phyloP scores from a whole-genome alignment of 768 basidiomycete genomes.

The Suillus brevipes region DNA sequence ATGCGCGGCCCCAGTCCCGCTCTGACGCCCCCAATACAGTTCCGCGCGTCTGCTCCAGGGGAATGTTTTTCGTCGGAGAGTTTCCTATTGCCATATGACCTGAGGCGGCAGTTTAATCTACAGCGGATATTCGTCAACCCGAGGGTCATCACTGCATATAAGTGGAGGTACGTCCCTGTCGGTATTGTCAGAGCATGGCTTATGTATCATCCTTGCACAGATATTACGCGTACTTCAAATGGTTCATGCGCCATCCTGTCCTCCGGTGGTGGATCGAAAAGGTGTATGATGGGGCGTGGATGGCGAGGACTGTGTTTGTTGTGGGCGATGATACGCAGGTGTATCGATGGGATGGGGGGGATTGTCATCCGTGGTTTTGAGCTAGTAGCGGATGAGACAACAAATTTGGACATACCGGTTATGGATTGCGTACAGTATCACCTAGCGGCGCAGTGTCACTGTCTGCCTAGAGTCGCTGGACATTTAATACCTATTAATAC shows the following conservation, averaged over 20 bases:
- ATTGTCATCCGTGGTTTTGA: constrained; percentile 1
- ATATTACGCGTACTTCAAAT: constrained; percentile 37
- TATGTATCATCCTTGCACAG: constrained; percentile 3
- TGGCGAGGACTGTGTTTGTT: constrained; percentile 37
- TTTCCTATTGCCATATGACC: constrained; percentile 44
- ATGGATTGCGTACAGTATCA: not conserved
- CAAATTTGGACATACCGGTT: not conserved
- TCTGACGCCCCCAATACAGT: constrained; percentile 32
- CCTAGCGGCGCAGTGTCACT: not conserved
- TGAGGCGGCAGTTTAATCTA: constrained; percentile 40
- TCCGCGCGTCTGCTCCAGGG: constrained; percentile 28
- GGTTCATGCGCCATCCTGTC: constrained; percentile 37
- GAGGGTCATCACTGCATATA: constrained; percentile 39
- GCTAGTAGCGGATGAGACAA: not conserved
- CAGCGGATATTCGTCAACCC: constrained; percentile 40
- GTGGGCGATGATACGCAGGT: constrained; percentile 32
- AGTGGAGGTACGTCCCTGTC: constrained; percentile 31
- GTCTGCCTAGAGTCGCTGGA: not conserved
- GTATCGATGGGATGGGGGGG: constrained; percentile 6
- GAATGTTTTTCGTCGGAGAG: constrained; percentile 42
- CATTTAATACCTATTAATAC: not conserved
- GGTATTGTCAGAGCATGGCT: not conserved
- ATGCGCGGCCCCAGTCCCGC: constrained; percentile 28
- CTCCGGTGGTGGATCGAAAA: constrained; percentile 44
- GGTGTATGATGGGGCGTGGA: constrained; percentile 38